Evolutionary conservation across 495 filamentous ascomycete genomes (phyloP).

Genomic region (Amniculicola lignicola): DNA sequence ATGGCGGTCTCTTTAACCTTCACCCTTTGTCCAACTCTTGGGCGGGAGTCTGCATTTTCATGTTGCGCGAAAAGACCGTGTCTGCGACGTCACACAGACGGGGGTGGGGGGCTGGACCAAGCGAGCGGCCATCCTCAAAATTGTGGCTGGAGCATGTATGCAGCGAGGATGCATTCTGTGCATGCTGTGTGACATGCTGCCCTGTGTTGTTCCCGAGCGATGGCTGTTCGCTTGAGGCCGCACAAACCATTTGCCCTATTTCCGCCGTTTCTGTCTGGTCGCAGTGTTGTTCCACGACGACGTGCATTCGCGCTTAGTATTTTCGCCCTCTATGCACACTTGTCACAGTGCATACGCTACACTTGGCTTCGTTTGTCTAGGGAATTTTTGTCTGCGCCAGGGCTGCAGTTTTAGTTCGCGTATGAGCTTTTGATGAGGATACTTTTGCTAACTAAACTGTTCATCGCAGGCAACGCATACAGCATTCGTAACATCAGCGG

Average conservation of each 20-base stretch:
- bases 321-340: no score
- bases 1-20: conserved; percentile 32
- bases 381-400: no score
- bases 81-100: conserved; percentile 19
- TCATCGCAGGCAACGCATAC: conserved; percentile 71
- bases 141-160: conserved; percentile 27
- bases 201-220: background rate
- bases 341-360: no score
- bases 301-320: no score
- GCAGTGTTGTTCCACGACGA: no score
- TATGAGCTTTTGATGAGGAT: background rate
- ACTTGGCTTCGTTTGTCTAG: no score
- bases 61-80: conserved; percentile 4
- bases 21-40: conserved; percentile 6
- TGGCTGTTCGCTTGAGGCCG: conserved; percentile 4
- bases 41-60: conserved; percentile 4
- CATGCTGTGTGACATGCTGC: conserved; percentile 25
- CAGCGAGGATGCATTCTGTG: conserved; percentile 10
- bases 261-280: no score
- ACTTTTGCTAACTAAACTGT: conserved; percentile 4
- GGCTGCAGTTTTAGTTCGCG: background rate
- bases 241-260: background rate
- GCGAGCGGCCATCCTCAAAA: background rate
- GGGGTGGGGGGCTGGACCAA: conserved; percentile 1
- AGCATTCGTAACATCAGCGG: conserved; percentile 71